Conservation (phyloP, 2,329 filamentous ascomycete species). For the Chrysoporthe austroafricana region DNA sequence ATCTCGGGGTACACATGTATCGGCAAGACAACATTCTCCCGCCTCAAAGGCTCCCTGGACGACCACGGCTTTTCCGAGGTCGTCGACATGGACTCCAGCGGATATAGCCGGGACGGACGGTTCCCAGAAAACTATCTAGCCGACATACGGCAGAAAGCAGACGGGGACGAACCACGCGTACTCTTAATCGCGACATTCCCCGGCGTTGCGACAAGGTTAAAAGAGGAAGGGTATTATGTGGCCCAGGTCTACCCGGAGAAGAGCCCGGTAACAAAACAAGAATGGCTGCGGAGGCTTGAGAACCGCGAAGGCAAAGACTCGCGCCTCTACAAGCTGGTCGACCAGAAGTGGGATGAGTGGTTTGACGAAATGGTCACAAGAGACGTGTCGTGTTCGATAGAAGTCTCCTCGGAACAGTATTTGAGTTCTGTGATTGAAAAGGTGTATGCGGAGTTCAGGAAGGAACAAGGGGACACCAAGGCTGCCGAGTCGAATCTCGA, state of each 20-base stretch:
- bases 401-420: slow-evolving; percentile 6
- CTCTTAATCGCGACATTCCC: slow-evolving; percentile 20
- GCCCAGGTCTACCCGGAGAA: slow-evolving; percentile 21
- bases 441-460: slow-evolving; percentile 1
- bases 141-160: slow-evolving; percentile 17
- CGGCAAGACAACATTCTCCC: slow-evolving; percentile 17
- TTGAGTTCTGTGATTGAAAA: slow-evolving; percentile 14
- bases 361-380: slow-evolving; percentile 13
- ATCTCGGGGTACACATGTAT: slow-evolving; percentile 23
- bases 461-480: neutral
- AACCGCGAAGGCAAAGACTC: slow-evolving; percentile 17
- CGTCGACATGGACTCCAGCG: slow-evolving; percentile 23
- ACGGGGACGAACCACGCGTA: slow-evolving; percentile 8
- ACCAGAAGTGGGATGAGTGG: slow-evolving; percentile 21
- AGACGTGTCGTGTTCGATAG: slow-evolving; percentile 5
- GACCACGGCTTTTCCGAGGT: neutral
- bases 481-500: neutral
- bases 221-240: slow-evolving; percentile 22
- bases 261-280: neutral
- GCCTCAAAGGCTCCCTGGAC: no score
- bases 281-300: slow-evolving; percentile 24
- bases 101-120: slow-evolving; percentile 9
- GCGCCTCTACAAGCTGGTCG: slow-evolving; percentile 17
- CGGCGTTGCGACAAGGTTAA: slow-evolving; percentile 14
- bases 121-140: slow-evolving; percentile 24